Percentiles rank a stretch among this genome's conserved stretches.
Evolutionary conservation across 805 yeast species (phyloP).

Genomic region (Sporopachydermia quercuum): DNA sequence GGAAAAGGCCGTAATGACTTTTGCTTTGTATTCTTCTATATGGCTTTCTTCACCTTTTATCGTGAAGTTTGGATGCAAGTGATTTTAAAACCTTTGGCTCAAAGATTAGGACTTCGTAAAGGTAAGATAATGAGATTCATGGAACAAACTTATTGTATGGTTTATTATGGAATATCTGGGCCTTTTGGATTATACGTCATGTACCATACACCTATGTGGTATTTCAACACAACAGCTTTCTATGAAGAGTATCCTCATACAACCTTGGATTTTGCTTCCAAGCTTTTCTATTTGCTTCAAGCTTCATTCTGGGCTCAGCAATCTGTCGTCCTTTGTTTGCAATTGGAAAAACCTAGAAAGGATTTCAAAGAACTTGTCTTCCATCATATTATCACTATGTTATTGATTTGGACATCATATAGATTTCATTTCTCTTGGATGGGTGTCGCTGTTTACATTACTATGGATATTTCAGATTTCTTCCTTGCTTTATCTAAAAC

Average conservation of each 20-base stretch:
- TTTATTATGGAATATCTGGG: constrained; percentile 69
- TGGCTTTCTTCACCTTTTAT: constrained; percentile 76
- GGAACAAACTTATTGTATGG: constrained; percentile 81
- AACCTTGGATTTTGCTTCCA: constrained; percentile 52
- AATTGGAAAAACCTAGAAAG: constrained; percentile 88
- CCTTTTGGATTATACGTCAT: constrained; percentile 84
- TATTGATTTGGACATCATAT: constrained; percentile 75
- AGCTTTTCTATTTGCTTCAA: constrained; percentile 75
- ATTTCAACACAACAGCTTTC: constrained; percentile 70
- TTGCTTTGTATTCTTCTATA: constrained; percentile 61
- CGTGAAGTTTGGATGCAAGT: constrained; percentile 87
- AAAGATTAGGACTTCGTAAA: constrained; percentile 32
- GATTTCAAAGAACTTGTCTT: constrained; percentile 83
- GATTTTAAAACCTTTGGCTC: constrained; percentile 60
- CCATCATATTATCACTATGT: constrained; percentile 86
- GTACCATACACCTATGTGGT: constrained; percentile 78
- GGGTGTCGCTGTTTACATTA: constrained; percentile 79
- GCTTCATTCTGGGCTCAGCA: constrained; percentile 98
- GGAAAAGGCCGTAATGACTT: constrained; percentile 84
- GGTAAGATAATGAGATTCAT: constrained; percentile 64
- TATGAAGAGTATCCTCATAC: constrained; percentile 75
- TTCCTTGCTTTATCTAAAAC: constrained; percentile 75
- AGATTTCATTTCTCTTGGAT: constrained; percentile 94
- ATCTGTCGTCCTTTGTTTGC: constrained; percentile 65
- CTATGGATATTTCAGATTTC: constrained; percentile 94